Percentiles rank a stretch among this genome's conserved stretches.
Conservation (phyloP, 2,329 filamentous ascomycete species). For the Fusarium scirpi region DNA sequence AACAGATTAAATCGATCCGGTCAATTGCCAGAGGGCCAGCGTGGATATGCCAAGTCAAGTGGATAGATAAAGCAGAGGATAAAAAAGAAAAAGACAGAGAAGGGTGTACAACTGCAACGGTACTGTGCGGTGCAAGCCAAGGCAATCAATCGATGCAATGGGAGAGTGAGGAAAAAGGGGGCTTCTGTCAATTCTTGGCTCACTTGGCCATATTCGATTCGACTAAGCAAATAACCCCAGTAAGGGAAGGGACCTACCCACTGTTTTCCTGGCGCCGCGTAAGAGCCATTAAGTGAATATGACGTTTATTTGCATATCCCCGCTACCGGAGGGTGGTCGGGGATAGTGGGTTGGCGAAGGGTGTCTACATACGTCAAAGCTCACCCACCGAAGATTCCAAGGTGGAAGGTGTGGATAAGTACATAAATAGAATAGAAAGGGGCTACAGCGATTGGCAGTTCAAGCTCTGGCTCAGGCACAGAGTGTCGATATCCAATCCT, state of each 20-base stretch:
- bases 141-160: constrained; percentile 7
- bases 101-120: constrained; percentile 20
- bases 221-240: constrained; percentile 27
- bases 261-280: constrained; percentile 21
- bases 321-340: neutral
- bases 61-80: constrained; percentile 23
- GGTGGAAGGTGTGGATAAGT: neutral
- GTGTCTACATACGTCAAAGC: neutral
- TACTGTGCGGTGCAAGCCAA: constrained; percentile 13
- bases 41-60: constrained; percentile 32
- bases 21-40: constrained; percentile 26
- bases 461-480: neutral
- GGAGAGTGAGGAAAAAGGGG: constrained; percentile 20
- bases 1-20: constrained; percentile 30
- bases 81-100: constrained; percentile 7
- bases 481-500: constrained; percentile 16
- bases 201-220: constrained; percentile 21
- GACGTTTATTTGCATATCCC: neutral
- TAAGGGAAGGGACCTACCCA: constrained; percentile 11
- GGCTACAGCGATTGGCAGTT: constrained; percentile 21
- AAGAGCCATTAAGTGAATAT: constrained; percentile 19
- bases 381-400: neutral
- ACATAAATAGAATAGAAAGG: constrained; percentile 5
- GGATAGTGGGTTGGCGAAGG: neutral
- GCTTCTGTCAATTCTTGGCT: constrained; percentile 20